Percentiles rank a stretch among this genome's conserved stretches.
Evolutionary conservation across 2,329 filamentous ascomycete genomes (phyloP).

Genomic region (Pseudohalonectria lignicola): DNA sequence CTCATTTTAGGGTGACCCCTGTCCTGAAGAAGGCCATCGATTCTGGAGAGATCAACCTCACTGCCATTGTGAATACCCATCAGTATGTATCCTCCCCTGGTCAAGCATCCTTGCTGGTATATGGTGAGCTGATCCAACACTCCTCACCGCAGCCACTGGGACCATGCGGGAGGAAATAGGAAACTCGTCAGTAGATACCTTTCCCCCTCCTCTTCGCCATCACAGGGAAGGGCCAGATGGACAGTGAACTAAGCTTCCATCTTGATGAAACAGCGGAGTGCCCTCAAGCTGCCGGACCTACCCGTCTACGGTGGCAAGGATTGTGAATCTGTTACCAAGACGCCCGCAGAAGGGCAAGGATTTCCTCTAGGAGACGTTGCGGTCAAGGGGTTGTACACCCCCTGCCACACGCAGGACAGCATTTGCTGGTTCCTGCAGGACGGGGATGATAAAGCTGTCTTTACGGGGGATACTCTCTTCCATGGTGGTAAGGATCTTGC

Average conservation of each 20-base stretch:
- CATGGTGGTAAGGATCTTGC: slow-evolving; percentile 75
- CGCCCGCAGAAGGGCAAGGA: slow-evolving; percentile 61
- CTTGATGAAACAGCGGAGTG: slow-evolving; percentile 19
- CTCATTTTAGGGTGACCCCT: slow-evolving; percentile 49
- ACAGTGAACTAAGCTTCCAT: not conserved
- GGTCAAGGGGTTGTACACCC: slow-evolving; percentile 84
- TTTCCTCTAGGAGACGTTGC: slow-evolving; percentile 79
- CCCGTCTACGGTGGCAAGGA: slow-evolving; percentile 81
- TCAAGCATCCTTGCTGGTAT: not conserved
- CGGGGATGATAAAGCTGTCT: slow-evolving; percentile 63
- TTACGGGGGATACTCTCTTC: slow-evolving; percentile 94
- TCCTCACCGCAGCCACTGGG: slow-evolving; percentile 58
- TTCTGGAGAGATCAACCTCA: slow-evolving; percentile 66
- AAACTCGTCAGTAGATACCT: slow-evolving; percentile 47
- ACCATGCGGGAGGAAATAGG: slow-evolving; percentile 87
- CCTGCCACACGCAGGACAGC: slow-evolving; percentile 96
- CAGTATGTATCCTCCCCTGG: slow-evolving; percentile 53
- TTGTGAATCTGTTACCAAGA: slow-evolving; percentile 64
- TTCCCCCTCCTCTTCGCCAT: too few species aligned
- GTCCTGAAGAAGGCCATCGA: slow-evolving; percentile 63
- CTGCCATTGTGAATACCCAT: slow-evolving; percentile 89
- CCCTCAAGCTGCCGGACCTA: slow-evolving; percentile 47
- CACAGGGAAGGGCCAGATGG: too few species aligned
- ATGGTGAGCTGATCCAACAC: not conserved
- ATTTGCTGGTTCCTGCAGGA: slow-evolving; percentile 94